Conservation (phyloP, 371 early-diverging fungal species). For the Cokeromyces recurvatus region DNA sequence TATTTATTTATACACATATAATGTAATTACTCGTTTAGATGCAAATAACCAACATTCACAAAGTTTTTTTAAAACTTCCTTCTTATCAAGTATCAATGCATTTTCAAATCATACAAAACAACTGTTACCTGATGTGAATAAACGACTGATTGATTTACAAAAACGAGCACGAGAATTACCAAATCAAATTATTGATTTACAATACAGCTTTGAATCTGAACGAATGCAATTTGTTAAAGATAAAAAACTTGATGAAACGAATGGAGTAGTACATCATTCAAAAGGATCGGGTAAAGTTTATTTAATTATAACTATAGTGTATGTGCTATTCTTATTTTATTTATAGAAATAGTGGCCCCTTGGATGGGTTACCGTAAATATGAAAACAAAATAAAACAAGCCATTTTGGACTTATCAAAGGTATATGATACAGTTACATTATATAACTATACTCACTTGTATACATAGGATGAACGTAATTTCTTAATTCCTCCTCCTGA, state of each 20-base stretch:
- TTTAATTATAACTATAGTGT: no score
- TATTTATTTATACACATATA: no score
- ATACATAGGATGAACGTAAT: slow-evolving; percentile 59
- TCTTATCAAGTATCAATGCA: slow-evolving; percentile 16
- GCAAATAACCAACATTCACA: no score
- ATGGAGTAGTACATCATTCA: slow-evolving; percentile 1
- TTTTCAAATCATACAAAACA: slow-evolving; percentile 15
- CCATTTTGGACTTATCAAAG: slow-evolving; percentile 55
- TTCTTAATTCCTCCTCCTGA: slow-evolving; percentile 62
- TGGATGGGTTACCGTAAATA: slow-evolving; percentile 57
- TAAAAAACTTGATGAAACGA: slow-evolving; percentile 6
- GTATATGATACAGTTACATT: no score
- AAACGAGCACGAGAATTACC: slow-evolving; percentile 35
- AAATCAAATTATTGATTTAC: slow-evolving; percentile 25
- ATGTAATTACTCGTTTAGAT: no score
- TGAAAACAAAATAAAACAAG: slow-evolving; percentile 50
- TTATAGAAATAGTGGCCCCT: slow-evolving; percentile 51
- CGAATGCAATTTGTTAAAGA: slow-evolving; percentile 4
- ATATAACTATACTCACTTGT: not conserved
- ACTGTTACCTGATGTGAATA: slow-evolving; percentile 23
- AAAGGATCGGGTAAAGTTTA: slow-evolving; percentile 11
- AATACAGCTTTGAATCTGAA: slow-evolving; percentile 34
- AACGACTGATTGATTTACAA: slow-evolving; percentile 31
- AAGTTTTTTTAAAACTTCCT: slow-evolving; percentile 13
- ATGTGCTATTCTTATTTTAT: no score